phyloP scores from a whole-genome alignment of 768 basidiomycete species.

The Trichaptum fuscoviolaceum region DNA sequence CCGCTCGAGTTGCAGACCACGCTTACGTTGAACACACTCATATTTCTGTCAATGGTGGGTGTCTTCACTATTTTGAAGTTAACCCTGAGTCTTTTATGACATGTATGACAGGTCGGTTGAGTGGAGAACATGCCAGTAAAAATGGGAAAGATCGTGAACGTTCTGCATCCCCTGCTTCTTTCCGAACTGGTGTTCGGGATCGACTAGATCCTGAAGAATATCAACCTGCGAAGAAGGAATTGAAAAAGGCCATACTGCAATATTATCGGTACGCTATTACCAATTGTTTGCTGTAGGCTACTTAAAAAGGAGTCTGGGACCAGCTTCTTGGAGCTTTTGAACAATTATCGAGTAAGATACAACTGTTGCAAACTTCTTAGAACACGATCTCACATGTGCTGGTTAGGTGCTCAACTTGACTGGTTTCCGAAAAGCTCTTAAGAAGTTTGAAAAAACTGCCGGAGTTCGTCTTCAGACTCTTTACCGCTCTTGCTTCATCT shows the following conservation, averaged over 20 bases:
- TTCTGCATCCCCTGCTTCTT: neutral
- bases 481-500: neutral
- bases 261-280: conserved; percentile 59
- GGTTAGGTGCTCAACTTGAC: conserved; percentile 79
- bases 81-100: neutral
- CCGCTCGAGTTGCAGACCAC: neutral
- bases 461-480: conserved; percentile 35
- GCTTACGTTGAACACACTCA: neutral
- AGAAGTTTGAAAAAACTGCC: conserved; percentile 81
- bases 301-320: neutral
- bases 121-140: neutral
- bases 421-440: conserved; percentile 82
- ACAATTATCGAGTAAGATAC: conserved; percentile 77
- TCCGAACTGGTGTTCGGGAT: neutral
- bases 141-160: conserved; percentile 5
- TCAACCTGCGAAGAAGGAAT: conserved; percentile 72
- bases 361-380: neutral
- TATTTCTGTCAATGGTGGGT: neutral
- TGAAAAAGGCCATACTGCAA: conserved; percentile 80
- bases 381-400: neutral
- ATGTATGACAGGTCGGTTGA: neutral
- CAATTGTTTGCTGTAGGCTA: neutral
- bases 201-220: conserved; percentile 70
- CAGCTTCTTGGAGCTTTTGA: conserved; percentile 77
- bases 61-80: neutral